Conservation (phyloP, 1,139 yeast species). For the Saccharomyces hybrid region DNA sequence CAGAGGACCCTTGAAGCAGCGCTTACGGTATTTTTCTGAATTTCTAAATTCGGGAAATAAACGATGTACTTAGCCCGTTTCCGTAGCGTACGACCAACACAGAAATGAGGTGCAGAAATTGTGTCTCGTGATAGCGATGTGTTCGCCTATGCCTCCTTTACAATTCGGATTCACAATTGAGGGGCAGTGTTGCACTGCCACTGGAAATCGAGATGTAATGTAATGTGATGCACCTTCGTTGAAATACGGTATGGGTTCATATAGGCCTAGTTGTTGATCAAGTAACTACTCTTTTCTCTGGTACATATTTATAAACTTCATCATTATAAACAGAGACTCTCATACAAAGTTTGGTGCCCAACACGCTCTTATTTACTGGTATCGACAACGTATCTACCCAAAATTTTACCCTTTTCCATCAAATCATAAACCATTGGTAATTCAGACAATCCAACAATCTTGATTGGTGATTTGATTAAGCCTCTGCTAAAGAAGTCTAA, state of each 20-base stretch:
- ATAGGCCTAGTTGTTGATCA: too few relatives aligned
- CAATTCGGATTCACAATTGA: too few relatives aligned
- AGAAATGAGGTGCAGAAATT: too few relatives aligned
- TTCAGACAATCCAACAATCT: conserved; percentile 60
- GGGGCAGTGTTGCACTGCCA: too few relatives aligned
- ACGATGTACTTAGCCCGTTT: not conserved
- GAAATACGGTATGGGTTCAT: too few relatives aligned
- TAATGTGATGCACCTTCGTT: too few relatives aligned
- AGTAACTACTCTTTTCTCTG: not conserved
- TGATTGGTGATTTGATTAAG: conserved; percentile 60
- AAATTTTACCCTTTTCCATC: conserved; percentile 65
- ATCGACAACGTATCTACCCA: conserved; percentile 75
- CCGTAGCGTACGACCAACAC: too few relatives aligned
- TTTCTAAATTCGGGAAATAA: not conserved
- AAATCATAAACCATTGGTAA: conserved; percentile 54
- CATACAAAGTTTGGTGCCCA: not conserved
- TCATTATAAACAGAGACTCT: not conserved
- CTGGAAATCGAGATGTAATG: too few relatives aligned
- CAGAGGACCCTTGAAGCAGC: not conserved
- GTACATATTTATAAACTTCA: not conserved
- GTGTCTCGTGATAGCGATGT: too few relatives aligned
- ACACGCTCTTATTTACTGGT: conserved; percentile 40
- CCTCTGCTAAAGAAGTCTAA: conserved; percentile 68
- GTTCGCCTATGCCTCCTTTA: too few relatives aligned
- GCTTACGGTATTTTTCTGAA: not conserved